phyloP scores from a whole-genome alignment of 2,329 filamentous ascomycete species.

The Dothideomycetes sp. region DNA sequence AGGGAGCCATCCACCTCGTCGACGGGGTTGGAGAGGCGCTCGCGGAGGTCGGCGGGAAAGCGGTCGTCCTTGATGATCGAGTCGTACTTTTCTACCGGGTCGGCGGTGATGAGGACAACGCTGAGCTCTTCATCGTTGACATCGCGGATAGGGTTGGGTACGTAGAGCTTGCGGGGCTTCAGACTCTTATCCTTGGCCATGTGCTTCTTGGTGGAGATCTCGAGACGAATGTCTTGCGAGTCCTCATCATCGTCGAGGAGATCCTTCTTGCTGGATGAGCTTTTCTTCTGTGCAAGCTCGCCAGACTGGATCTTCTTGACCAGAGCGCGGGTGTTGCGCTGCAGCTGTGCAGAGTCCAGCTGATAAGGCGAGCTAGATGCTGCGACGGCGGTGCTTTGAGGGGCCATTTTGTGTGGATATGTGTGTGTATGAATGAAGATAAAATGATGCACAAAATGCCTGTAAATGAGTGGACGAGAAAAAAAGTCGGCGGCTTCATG shows the following conservation, averaged over 20 bases:
- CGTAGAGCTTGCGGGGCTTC: constrained; percentile 67
- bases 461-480: too few relatives aligned
- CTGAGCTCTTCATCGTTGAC: constrained; percentile 39
- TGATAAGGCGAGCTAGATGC: constrained; percentile 25
- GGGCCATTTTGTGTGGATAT: too few relatives aligned
- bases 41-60: constrained; percentile 36
- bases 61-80: constrained; percentile 66
- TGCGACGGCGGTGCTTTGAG: constrained; percentile 3
- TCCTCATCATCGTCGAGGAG: constrained; percentile 41
- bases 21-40: constrained; percentile 27
- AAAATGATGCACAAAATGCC: too few relatives aligned
- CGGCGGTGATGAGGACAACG: constrained; percentile 78
- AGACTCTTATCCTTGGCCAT: constrained; percentile 63
- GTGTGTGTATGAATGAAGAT: too few relatives aligned
- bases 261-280: constrained; percentile 37
- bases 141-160: constrained; percentile 45
- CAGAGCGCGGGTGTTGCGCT: constrained; percentile 49
- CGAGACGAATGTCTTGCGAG: constrained; percentile 44
- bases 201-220: constrained; percentile 55
- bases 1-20: neutral
- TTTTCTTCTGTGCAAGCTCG: constrained; percentile 33
- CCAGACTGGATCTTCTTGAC: constrained; percentile 37
- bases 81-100: constrained; percentile 79
- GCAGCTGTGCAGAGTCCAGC: constrained; percentile 38
- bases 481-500: too few relatives aligned